phyloP scores from a whole-genome alignment of 75 land plant genomes.

The Pinus tabuliformis region DNA sequence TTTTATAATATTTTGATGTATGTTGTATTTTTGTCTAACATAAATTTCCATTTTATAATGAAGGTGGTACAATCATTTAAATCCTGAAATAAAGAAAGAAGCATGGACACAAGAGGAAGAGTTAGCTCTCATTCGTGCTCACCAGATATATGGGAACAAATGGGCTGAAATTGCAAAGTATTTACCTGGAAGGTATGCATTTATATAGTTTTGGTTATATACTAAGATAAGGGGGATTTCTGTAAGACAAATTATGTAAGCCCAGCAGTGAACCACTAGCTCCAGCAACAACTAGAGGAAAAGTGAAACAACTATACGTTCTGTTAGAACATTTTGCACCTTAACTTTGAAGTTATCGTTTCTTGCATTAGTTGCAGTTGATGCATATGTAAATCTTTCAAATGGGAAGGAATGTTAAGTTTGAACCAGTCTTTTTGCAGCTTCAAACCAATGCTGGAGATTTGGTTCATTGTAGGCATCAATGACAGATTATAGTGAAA shows the following conservation, averaged over 20 bases:
- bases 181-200: slow-evolving; percentile 75
- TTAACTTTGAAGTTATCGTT: background rate
- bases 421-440: too few species aligned
- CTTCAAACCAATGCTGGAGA: too few species aligned
- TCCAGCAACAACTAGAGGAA: too few species aligned
- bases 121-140: slow-evolving; percentile 63
- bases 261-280: background rate
- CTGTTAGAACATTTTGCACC: background rate
- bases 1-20: background rate
- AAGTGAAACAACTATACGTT: too few species aligned
- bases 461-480: too few species aligned
- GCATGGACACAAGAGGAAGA: slow-evolving; percentile 92
- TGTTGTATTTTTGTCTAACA: background rate
- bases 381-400: background rate
- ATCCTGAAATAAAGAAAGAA: slow-evolving; percentile 71
- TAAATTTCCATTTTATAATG: background rate
- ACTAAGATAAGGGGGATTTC: background rate
- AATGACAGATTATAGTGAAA: too few species aligned
- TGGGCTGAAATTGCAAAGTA: slow-evolving; percentile 94
- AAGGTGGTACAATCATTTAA: slow-evolving; percentile 96
- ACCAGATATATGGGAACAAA: slow-evolving; percentile 74
- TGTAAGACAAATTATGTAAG: background rate
- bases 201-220: background rate
- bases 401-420: background rate
- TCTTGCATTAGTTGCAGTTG: background rate